A percentile compares a stretch with the other conserved stretches of the same genome.
These are phyloP conservation scores for Stramenopiles sp. DNA, from an alignment of 352 stramenopile genomes.

Conservation along the genomic window DNA sequence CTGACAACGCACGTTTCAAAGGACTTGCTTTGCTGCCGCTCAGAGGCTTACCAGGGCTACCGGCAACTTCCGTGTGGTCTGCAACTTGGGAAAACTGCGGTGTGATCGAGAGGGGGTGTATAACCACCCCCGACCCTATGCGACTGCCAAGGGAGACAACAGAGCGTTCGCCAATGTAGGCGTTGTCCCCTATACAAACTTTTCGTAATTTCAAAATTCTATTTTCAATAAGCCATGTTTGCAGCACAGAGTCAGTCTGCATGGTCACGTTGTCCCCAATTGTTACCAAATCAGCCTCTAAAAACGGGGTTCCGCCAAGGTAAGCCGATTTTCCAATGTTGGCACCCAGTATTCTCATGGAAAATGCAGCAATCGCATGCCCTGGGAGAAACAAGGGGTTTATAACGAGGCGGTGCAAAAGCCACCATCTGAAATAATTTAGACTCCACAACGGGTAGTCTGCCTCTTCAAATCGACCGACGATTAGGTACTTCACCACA, in stretches of 20 bases:
- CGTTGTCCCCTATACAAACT: conserved; percentile 5
- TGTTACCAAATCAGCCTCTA: conserved; percentile 4
- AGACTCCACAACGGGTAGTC: conserved; percentile 1
- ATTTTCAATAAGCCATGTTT: background rate
- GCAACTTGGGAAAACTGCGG: background rate
- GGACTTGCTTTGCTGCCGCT: background rate
- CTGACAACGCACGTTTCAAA: background rate
- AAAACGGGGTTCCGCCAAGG: background rate
- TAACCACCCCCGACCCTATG: background rate
- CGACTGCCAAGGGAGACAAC: background rate
- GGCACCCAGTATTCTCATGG: background rate
- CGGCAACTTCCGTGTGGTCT: background rate
- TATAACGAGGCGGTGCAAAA: background rate
- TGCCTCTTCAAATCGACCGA: background rate
- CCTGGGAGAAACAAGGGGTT: conserved; percentile 1
- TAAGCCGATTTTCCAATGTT: conserved; percentile 8
- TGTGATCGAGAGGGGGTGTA: background rate
- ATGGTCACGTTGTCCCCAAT: conserved; percentile 9
- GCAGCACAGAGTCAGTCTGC: background rate
- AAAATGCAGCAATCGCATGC: background rate
- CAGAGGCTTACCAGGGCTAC: background rate
- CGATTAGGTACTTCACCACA: background rate
- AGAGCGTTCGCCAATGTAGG: background rate
- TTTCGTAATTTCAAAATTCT: conserved; percentile 9
- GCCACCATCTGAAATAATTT: conserved; percentile 12